Conservation (phyloP, 2,329 filamentous ascomycete genomes). For the Fusarium acutatum region DNA sequence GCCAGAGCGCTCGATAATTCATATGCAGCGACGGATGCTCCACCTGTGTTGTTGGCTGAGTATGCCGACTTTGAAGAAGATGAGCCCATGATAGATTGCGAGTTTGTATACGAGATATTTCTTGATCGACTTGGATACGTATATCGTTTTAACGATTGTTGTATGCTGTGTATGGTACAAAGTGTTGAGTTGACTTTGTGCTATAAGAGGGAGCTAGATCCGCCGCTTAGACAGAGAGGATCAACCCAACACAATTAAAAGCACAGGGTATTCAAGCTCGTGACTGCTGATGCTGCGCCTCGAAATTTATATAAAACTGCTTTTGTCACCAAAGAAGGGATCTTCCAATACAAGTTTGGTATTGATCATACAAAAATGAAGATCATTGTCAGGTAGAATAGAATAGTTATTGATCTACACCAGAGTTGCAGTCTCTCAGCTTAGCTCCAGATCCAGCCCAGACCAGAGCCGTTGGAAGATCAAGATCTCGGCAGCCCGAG, state of each 20-base stretch:
- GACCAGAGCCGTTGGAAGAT: not conserved
- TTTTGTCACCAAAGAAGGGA: not conserved
- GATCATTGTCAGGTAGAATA: not conserved
- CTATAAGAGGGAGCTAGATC: not conserved
- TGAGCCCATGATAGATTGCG: slow-evolving; percentile 7
- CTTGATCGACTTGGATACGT: not conserved
- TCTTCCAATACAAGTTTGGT: not conserved
- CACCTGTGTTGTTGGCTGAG: slow-evolving; percentile 13
- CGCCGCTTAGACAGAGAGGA: not conserved
- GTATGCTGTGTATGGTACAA: not conserved
- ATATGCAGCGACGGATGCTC: slow-evolving; percentile 15
- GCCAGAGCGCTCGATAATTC: slow-evolving; percentile 15
- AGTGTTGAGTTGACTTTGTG: not conserved
- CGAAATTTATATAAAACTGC: not conserved
- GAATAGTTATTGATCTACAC: slow-evolving; percentile 1
- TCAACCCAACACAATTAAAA: not conserved
- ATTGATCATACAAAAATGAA: slow-evolving; percentile 4
- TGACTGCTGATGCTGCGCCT: not conserved
- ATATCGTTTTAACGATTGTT: not conserved
- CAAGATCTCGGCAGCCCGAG: slow-evolving; percentile 14
- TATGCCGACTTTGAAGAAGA: slow-evolving; percentile 20
- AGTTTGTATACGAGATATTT: not conserved
- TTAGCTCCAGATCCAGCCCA: slow-evolving; percentile 20
- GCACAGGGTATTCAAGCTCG: not conserved
- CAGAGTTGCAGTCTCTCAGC: not conserved